Evolutionary conservation across 768 basidiomycete genomes (phyloP).

Genomic region (Strobilomyces dryophilus): DNA sequence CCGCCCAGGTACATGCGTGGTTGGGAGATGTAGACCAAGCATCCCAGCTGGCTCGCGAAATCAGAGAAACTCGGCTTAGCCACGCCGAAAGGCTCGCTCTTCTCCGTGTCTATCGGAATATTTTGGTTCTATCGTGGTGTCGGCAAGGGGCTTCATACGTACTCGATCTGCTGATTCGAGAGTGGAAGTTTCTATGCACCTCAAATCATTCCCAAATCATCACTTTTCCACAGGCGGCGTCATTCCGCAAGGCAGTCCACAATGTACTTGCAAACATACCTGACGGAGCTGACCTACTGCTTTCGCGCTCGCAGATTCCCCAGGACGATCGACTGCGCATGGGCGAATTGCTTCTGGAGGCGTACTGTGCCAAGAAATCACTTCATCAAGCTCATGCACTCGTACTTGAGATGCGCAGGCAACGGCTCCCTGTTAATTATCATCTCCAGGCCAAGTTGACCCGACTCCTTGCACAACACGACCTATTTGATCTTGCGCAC

Average conservation of each 20-base stretch:
- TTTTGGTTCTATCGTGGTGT: constrained; percentile 35
- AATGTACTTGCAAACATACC: constrained; percentile 29
- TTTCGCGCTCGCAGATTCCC: constrained; percentile 22
- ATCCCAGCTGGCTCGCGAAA: constrained; percentile 22
- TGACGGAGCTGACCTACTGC: constrained; percentile 29
- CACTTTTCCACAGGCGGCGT: constrained; percentile 9
- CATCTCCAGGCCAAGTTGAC: constrained; percentile 35
- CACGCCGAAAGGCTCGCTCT: constrained; percentile 21
- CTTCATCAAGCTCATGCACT: constrained; percentile 38
- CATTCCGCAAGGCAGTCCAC: constrained; percentile 29
- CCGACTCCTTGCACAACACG: constrained; percentile 39
- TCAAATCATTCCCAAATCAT: constrained; percentile 13
- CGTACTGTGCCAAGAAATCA: constrained; percentile 31
- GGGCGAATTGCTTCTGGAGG: constrained; percentile 41
- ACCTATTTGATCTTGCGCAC: constrained; percentile 41
- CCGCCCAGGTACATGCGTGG: constrained; percentile 34
- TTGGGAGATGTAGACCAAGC: constrained; percentile 36
- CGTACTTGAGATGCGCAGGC: constrained; percentile 37
- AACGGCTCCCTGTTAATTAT: constrained; percentile 29
- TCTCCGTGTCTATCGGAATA: constrained; percentile 33
- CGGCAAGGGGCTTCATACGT: constrained; percentile 31
- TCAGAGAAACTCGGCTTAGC: constrained; percentile 17
- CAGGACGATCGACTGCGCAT: constrained; percentile 26
- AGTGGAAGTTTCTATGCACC: constrained; percentile 34
- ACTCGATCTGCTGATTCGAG: constrained; percentile 37